Evolutionary conservation across 495 filamentous ascomycete genomes (phyloP).

Genomic region (Cercophora sp.): DNA sequence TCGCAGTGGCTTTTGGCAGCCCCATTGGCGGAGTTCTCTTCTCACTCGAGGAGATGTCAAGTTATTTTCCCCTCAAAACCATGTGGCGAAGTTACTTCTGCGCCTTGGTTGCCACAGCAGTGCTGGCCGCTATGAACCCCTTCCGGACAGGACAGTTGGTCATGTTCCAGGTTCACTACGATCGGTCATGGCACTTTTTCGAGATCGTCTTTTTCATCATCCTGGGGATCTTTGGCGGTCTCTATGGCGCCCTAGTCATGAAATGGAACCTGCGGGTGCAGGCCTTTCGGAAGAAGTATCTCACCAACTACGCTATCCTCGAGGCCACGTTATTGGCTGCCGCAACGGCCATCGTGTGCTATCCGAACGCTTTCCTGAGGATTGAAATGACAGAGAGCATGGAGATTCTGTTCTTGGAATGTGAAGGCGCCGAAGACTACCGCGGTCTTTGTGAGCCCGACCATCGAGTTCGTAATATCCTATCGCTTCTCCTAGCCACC

Average conservation of each 20-base stretch:
- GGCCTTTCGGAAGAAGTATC: slow-evolving; percentile 92
- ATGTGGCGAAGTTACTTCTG: slow-evolving; percentile 99
- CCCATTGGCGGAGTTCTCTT: slow-evolving; percentile 96
- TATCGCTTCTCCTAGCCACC: slow-evolving; percentile 77
- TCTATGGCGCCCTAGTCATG: slow-evolving; percentile 96
- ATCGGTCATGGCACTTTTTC: slow-evolving; percentile 96
- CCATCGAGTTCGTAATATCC: slow-evolving; percentile 73
- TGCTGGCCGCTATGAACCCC: slow-evolving; percentile 93
- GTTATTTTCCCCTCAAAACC: slow-evolving; percentile 93
- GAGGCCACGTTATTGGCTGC: slow-evolving; percentile 82
- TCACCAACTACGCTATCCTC: slow-evolving; percentile 78
- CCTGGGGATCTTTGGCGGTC: slow-evolving; percentile 86
- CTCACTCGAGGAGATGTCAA: slow-evolving; percentile 98
- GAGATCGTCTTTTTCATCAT: slow-evolving; percentile 90
- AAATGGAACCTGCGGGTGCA: slow-evolving; percentile 95
- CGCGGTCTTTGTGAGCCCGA: slow-evolving; percentile 80
- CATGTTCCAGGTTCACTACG: slow-evolving; percentile 98
- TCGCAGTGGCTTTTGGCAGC: slow-evolving; percentile 94
- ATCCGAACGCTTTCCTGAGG: slow-evolving; percentile 89
- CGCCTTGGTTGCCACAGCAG: slow-evolving; percentile 90
- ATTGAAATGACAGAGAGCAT: slow-evolving; percentile 99
- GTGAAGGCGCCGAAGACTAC: slow-evolving; percentile 89
- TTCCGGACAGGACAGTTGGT: slow-evolving; percentile 97
- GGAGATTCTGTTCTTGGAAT: slow-evolving; percentile 95
- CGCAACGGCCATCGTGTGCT: slow-evolving; percentile 85